Evolutionary conservation across 768 basidiomycete genomes (phyloP).

Genomic region (Amanita exitialis): DNA sequence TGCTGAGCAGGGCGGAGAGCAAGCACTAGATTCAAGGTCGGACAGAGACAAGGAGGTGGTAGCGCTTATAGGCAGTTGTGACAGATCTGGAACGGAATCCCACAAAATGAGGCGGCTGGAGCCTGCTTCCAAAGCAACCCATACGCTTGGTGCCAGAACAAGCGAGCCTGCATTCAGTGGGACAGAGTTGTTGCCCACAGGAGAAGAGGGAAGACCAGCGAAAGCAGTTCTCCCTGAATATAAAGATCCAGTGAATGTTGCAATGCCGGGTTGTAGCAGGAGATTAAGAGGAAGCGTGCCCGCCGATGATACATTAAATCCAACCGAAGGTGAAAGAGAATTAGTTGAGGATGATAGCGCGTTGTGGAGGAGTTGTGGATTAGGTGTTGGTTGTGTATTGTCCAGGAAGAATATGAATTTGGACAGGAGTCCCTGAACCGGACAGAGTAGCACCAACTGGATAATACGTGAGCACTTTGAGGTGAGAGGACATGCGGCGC

Average conservation of each 20-base stretch:
- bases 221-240: slow-evolving; percentile 63
- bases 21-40: slow-evolving; percentile 47
- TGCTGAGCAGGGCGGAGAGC: slow-evolving; percentile 61
- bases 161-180: slow-evolving; percentile 49
- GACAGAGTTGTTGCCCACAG: slow-evolving; percentile 35
- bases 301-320: slow-evolving; percentile 50
- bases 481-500: slow-evolving; percentile 22
- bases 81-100: slow-evolving; percentile 69
- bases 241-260: slow-evolving; percentile 47
- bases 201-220: slow-evolving; percentile 41
- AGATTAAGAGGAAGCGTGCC: slow-evolving; percentile 60
- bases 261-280: slow-evolving; percentile 55
- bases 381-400: slow-evolving; percentile 64
- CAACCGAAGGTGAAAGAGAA: slow-evolving; percentile 45
- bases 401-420: slow-evolving; percentile 62
- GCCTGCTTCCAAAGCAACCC: slow-evolving; percentile 54
- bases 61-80: slow-evolving; percentile 48
- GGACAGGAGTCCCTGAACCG: slow-evolving; percentile 38
- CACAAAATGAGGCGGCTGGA: slow-evolving; percentile 59
- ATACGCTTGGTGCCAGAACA: slow-evolving; percentile 58
- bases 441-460: slow-evolving; percentile 65
- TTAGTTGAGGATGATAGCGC: slow-evolving; percentile 58
- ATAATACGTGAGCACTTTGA: slow-evolving; percentile 1
- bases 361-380: slow-evolving; percentile 62
- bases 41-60: slow-evolving; percentile 47